These are phyloP conservation scores for Colletotrichum sp. DNA, from an alignment of 2,329 filamentous ascomycete genomes.

Conservation along the genomic window DNA sequence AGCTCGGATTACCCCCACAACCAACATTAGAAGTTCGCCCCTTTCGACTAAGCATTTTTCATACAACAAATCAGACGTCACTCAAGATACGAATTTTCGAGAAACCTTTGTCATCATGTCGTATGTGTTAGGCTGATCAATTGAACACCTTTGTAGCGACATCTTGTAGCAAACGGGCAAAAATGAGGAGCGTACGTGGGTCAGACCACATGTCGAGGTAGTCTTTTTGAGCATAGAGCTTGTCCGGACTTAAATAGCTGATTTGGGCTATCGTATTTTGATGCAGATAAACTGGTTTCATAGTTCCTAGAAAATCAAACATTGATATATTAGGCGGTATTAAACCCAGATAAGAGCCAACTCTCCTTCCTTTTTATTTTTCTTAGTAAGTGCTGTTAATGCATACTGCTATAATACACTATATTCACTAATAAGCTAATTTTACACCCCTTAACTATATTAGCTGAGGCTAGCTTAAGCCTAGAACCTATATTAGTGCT, in stretches of 20 bases:
- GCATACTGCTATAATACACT: too few species aligned
- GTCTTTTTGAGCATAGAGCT: background rate
- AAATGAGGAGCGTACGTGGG: accelerated
- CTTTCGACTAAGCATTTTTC: background rate
- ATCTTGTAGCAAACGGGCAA: background rate
- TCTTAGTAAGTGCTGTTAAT: too few species aligned
- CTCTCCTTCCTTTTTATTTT: too few species aligned
- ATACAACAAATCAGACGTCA: background rate
- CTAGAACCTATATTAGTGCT: too few species aligned
- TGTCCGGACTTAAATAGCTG: accelerated
- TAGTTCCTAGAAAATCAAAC: background rate
- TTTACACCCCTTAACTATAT: too few species aligned
- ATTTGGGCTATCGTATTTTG: accelerated
- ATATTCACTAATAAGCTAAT: too few species aligned
- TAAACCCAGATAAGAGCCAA: background rate
- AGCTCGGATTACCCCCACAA: background rate
- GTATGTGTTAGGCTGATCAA: accelerated
- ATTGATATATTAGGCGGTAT: background rate
- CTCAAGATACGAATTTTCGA: background rate
- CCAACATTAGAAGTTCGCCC: background rate
- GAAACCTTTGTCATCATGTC: background rate
- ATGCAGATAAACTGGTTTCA: accelerated
- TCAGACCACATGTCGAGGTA: background rate
- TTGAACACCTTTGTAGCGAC: background rate
- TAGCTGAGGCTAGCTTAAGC: too few species aligned